Evolutionary conservation across 495 filamentous ascomycete genomes (phyloP).

Genomic region (Penicillium maclennaniae): DNA sequence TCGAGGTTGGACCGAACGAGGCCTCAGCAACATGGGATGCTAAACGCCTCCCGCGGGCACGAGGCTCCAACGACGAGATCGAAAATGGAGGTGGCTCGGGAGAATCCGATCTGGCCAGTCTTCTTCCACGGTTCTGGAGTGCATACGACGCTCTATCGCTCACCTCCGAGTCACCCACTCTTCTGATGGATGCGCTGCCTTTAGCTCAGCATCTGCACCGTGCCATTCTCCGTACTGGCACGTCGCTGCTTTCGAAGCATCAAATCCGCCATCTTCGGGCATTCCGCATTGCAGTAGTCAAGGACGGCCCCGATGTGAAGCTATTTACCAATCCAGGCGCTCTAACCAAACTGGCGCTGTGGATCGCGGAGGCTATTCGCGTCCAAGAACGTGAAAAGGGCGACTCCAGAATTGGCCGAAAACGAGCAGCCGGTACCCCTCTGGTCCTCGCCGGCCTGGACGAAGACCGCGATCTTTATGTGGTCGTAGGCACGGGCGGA

Average conservation of each 20-base stretch:
- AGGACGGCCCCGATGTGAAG: conserved; percentile 84
- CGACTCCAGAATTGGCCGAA: conserved; percentile 61
- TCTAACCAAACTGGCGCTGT: conserved; percentile 85
- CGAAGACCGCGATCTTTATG: conserved; percentile 81
- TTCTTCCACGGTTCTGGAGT: conserved; percentile 74
- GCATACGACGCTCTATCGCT: conserved; percentile 80
- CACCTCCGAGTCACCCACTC: conserved; percentile 40
- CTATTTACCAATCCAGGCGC: conserved; percentile 91
- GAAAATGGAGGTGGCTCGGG: conserved; percentile 15
- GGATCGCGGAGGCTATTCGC: conserved; percentile 88
- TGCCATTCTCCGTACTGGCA: conserved; percentile 91
- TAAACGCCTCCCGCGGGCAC: conserved; percentile 35
- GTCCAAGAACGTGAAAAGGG: conserved; percentile 81
- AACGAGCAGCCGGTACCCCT: conserved; percentile 60
- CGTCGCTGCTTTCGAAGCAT: conserved; percentile 82
- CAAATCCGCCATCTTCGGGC: conserved; percentile 88
- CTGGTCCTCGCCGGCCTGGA: conserved; percentile 87
- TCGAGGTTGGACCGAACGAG: conserved; percentile 72
- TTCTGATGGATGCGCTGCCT: conserved; percentile 67
- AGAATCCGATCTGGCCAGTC: conserved; percentile 36
- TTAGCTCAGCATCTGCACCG: conserved; percentile 85
- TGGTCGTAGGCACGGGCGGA: conserved; percentile 85
- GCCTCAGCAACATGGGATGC: conserved; percentile 35
- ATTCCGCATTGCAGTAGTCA: conserved; percentile 93
- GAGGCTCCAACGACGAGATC: conserved; percentile 32